Percentiles rank a stretch among this genome's conserved stretches.
Conservation (phyloP, 768 basidiomycete genomes). For the Postia placenta region DNA sequence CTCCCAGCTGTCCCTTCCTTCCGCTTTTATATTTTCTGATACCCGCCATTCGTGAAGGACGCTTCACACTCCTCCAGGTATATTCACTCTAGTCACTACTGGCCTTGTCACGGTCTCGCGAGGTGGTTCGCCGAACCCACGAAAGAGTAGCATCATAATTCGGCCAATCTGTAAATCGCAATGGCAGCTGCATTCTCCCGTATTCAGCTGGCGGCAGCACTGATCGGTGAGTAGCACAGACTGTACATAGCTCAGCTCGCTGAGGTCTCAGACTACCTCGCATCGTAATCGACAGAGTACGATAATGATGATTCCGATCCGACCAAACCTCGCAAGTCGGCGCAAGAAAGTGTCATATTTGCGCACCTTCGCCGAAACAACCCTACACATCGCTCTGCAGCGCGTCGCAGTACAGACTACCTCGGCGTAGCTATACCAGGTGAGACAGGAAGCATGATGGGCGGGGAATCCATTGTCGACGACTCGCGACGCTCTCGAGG, state of each 20-base stretch:
- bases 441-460: conserved; percentile 43
- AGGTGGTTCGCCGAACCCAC: no score
- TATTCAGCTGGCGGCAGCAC: conserved; percentile 79
- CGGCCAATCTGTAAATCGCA: no score
- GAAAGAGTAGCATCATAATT: no score
- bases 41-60: no score
- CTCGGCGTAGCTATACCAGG: conserved; percentile 64
- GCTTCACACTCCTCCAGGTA: no score
- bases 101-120: no score
- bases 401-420: conserved; percentile 55
- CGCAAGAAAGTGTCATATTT: conserved; percentile 83
- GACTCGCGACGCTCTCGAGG: conserved; percentile 45
- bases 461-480: conserved; percentile 37
- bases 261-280: not conserved
- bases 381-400: conserved; percentile 37
- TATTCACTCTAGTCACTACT: no score
- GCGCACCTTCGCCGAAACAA: conserved; percentile 61
- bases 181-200: conserved; percentile 74
- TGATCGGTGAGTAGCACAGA: conserved; percentile 54
- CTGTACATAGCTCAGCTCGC: conserved; percentile 1
- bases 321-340: conserved; percentile 51
- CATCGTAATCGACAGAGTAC: conserved; percentile 69
- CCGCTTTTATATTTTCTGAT: no score
- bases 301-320: conserved; percentile 81
- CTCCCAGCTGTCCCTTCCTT: no score